Conservation (phyloP, 805 yeast genomes). For the Blastobotrys robertii region DNA sequence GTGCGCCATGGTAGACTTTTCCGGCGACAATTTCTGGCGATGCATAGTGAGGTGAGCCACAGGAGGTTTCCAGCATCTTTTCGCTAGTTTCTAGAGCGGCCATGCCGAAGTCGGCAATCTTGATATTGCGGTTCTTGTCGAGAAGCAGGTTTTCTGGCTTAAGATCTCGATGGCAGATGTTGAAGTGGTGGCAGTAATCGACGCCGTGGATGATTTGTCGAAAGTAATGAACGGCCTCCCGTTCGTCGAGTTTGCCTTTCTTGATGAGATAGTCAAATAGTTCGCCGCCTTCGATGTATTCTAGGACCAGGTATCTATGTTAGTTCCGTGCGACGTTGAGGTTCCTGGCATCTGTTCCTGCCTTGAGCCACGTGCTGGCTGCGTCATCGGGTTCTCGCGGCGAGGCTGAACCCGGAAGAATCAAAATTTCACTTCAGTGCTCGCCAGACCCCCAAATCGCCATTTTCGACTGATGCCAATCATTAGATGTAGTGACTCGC, state of each 20-base stretch:
- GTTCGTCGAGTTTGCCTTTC: conserved; percentile 78
- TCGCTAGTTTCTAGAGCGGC: conserved; percentile 88
- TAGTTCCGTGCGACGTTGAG: too few species aligned
- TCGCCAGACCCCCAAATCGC: too few species aligned
- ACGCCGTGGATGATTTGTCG: conserved; percentile 78
- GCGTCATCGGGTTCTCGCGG: too few species aligned
- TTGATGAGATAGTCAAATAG: conserved; percentile 85
- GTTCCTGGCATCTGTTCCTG: too few species aligned
- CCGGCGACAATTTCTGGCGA: conserved; percentile 98
- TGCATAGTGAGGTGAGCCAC: conserved; percentile 98
- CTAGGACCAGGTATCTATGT: conserved; percentile 62
- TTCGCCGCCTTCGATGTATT: conserved; percentile 97
- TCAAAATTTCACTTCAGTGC: too few species aligned
- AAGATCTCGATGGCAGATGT: conserved; percentile 81
- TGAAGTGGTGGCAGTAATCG: conserved; percentile 74
- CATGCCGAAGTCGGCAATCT: conserved; percentile 98
- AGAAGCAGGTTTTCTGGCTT: conserved; percentile 73
- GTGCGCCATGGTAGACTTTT: conserved; percentile 89
- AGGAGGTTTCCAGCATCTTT: conserved; percentile 79
- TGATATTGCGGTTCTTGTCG: conserved; percentile 79
- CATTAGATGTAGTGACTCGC: neutral
- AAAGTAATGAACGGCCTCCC: conserved; percentile 84
- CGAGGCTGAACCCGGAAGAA: too few species aligned
- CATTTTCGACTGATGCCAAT: neutral
- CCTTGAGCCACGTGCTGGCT: too few species aligned